Evolutionary conservation across 2,329 filamentous ascomycete species (phyloP).

Genomic region (Apiospora marii): DNA sequence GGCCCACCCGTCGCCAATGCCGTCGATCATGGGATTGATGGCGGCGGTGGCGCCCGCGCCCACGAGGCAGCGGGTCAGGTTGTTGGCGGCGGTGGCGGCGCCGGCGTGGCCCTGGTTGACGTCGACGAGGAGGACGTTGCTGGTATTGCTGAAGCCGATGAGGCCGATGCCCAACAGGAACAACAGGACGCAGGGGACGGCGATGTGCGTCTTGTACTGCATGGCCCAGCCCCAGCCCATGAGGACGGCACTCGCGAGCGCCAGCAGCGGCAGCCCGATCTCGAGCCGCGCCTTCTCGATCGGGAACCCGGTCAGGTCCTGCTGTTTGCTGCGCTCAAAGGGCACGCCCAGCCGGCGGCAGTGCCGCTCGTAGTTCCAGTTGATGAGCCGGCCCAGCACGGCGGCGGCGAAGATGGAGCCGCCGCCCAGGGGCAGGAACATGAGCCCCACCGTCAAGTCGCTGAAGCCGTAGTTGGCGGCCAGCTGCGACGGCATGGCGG

Average conservation of each 20-base stretch:
- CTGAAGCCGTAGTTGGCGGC: conserved; percentile 60
- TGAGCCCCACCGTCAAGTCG: conserved; percentile 54
- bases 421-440: conserved; percentile 47
- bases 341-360: conserved; percentile 57
- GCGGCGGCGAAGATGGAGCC: conserved; percentile 46
- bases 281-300: conserved; percentile 46
- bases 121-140: conserved; percentile 54
- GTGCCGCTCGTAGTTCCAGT: conserved; percentile 67
- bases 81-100: conserved; percentile 54
- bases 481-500: conserved; percentile 42
- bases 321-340: conserved; percentile 54
- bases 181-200: conserved; percentile 45
- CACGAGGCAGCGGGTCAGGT: conserved; percentile 52
- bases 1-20: conserved; percentile 51
- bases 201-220: conserved; percentile 41
- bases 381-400: conserved; percentile 57
- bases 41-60: conserved; percentile 52
- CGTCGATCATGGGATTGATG: conserved; percentile 51
- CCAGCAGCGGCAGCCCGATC: conserved; percentile 49
- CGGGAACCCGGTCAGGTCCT: conserved; percentile 44
- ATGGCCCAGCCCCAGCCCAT: conserved; percentile 49
- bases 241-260: conserved; percentile 50
- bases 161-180: conserved; percentile 45
- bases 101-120: conserved; percentile 51
- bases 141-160: conserved; percentile 52